Evolutionary conservation across 495 filamentous ascomycete genomes (phyloP), one percentile per base, ranked within the genome.

Genomic region (Daldinia vernicosa): DNA sequence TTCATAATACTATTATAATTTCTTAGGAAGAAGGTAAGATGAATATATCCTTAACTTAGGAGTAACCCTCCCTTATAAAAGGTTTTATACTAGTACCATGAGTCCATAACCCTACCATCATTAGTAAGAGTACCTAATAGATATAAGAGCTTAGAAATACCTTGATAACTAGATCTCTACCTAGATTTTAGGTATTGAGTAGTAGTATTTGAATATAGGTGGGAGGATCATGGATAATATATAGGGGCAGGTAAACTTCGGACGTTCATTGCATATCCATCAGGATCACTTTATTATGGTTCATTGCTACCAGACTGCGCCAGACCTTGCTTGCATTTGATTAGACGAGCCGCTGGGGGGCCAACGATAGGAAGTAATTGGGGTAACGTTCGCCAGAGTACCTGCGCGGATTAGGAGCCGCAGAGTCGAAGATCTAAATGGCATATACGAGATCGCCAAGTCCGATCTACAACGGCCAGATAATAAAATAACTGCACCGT

Each of bases 381-480:
- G 50, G 5, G 24, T 53, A 30, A 30, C 26, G 24, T 17, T 14
- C 5, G 50, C 15, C 0, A 30, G n/a, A 26, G 17, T 1, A 22
- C 28, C 11, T 60, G 7, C 7, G n/a, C 11, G 43, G 4, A 22
- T 47, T 47, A 9, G 43, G 63, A 66, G 24, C 43, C 43, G 30
- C 30, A 39, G 43, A 17, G 14, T 43, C 19, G 30, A 30, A 39
- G 19, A 39, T 66, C 17, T 11, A 5, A 30, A 51, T 51, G 8
- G 8, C 7, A 40, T 51, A 30, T 50, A 39, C 40, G 30, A 65
- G 39, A 51, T 66, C 43, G 53, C 54, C 40, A 59, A 59, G 54
- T 5, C 30, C 43, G 63, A 66, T 59, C 63, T 59, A 26, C 19
- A 45, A 7, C 14, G 26, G 37, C 5, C 14, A 19, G 11, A 47